A percentile compares a stretch with the other conserved stretches of the same genome.
phyloP scores from a whole-genome alignment of 2,329 filamentous ascomycete species.

The Fusarium vanettenii region DNA sequence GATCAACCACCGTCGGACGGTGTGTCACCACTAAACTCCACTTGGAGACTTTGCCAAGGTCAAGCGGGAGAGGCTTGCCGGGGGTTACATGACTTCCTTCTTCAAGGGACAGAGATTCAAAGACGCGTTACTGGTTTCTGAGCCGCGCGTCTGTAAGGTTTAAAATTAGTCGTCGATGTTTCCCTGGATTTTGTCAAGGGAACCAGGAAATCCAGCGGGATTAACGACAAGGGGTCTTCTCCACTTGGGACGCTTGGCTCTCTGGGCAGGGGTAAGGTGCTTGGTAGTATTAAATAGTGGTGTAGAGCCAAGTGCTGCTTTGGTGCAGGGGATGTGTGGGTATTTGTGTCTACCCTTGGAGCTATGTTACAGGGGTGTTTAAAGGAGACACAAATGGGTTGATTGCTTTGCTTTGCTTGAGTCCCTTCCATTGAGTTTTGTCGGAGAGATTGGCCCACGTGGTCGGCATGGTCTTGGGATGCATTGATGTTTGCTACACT shows the following conservation, averaged over 20 bases:
- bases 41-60: constrained; percentile 22
- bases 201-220: background rate
- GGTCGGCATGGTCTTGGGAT: background rate
- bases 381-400: background rate
- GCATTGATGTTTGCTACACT: background rate
- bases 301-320: background rate
- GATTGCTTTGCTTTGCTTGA: background rate
- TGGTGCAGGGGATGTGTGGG: background rate
- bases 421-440: background rate
- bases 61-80: constrained; percentile 31
- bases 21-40: constrained; percentile 18
- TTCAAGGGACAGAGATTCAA: background rate
- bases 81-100: background rate
- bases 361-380: background rate
- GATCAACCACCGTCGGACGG: background rate
- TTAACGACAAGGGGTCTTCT: background rate
- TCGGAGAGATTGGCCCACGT: background rate
- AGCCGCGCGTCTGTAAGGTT: constrained; percentile 2
- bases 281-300: background rate
- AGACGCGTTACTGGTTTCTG: background rate
- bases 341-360: background rate
- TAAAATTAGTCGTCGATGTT: background rate
- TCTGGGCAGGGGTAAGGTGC: background rate
- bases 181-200: background rate
- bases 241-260: background rate